Percentiles rank a stretch among this genome's conserved stretches.
Evolutionary conservation across 371 early-diverging fungal genomes (phyloP).

Genomic region (Capillidium heterosporum): DNA sequence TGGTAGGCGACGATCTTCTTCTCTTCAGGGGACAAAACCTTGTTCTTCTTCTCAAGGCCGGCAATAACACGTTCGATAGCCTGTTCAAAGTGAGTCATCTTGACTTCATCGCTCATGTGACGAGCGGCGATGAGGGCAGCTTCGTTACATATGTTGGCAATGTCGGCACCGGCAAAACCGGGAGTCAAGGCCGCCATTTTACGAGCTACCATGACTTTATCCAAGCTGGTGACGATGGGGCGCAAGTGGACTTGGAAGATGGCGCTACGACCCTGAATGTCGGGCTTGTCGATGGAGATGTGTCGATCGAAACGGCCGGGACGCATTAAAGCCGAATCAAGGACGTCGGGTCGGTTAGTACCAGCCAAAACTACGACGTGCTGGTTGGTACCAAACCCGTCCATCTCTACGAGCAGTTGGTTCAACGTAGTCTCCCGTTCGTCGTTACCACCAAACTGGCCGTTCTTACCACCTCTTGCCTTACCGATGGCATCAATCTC

Average conservation of each 20-base stretch:
- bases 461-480: slow-evolving; percentile 66
- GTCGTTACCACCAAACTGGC: slow-evolving; percentile 79
- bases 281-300: slow-evolving; percentile 89
- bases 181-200: slow-evolving; percentile 89
- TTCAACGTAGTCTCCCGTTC: slow-evolving; percentile 96
- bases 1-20: slow-evolving; percentile 98
- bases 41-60: slow-evolving; percentile 91
- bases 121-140: slow-evolving; percentile 97
- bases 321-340: slow-evolving; percentile 82
- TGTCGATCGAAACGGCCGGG: slow-evolving; percentile 99
- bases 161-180: slow-evolving; percentile 95
- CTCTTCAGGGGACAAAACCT: slow-evolving; percentile 89
- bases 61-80: slow-evolving; percentile 98
- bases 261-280: slow-evolving; percentile 83
- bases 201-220: slow-evolving; percentile 52
- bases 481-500: slow-evolving; percentile 99
- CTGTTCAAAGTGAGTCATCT: slow-evolving; percentile 80
- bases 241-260: slow-evolving; percentile 91
- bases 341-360: slow-evolving; percentile 84
- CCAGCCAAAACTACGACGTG: slow-evolving; percentile 90
- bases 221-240: slow-evolving; percentile 78
- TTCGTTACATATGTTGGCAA: slow-evolving; percentile 97
- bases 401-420: slow-evolving; percentile 98
- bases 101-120: slow-evolving; percentile 47
- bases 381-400: slow-evolving; percentile 85